Base-by-base conservation (phyloP, 2,329 filamentous ascomycete species). In the Metarhizium humberi region DNA sequence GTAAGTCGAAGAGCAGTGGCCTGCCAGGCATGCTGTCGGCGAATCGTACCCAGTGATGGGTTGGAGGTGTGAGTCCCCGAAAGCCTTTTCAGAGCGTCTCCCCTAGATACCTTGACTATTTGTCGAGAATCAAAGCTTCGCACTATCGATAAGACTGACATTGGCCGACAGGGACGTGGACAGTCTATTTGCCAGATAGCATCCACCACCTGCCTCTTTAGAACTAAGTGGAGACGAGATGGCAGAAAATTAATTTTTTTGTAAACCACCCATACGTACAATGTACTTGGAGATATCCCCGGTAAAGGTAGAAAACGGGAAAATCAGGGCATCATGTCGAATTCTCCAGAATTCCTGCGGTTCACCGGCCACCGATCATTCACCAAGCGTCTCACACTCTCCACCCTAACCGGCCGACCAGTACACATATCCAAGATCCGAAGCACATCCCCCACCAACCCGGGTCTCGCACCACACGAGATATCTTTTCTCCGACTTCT, bases 391-490 rank as follows among this genome's bases (percentile, higher is more conserved):
- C 85, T 99, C 48, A 82, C 95, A 48, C 85, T 99, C 54, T 85
- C 94, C 20, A 97, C 94, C 2, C 83, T 99, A 58, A 96, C 92
- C 59, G 94, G 94, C 62, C 84, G 87, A 42, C 85, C 94, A 2
- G 76, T 97, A 55, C 91, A 92, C 73, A 92, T 99, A 69, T 94
- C 92, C 53, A 88, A 94, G 72, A 97, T 99, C 74, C 90, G 94
- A 66, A 85, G 89, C 61, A 84, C 87, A 16, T 96, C 90, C 46
- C 86, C 88, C 50, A 92, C 90, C 45, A 86, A 88, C 64, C 92
- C 94, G 1, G 94, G 94, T 65, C 87, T 99, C 54, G 87, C 90
- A 54, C 86, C 90, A 51, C 88, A 96, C 75, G 94, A 99, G 74
- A 86, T 97, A 65, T 97, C 94, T 50, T 92, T 99, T 71, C 81